These are phyloP conservation scores for Hemileccinum impolitum DNA, from an alignment of 768 basidiomycete species.

Conservation along the genomic window DNA sequence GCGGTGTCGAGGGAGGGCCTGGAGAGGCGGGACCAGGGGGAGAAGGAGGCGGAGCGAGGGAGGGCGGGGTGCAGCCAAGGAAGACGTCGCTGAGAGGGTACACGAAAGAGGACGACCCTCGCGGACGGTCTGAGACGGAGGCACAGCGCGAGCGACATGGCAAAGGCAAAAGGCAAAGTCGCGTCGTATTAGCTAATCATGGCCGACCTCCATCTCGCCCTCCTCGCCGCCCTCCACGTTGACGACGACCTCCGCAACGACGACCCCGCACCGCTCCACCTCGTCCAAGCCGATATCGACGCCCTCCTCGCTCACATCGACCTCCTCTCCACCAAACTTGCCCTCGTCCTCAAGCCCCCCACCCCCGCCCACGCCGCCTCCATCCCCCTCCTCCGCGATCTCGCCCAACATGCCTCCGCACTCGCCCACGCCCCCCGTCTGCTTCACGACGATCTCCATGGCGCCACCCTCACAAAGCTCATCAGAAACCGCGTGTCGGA, in stretches of 20 bases:
- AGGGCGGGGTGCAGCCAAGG: slow-evolving; percentile 22
- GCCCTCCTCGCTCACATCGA: slow-evolving; percentile 59
- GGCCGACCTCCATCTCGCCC: background rate
- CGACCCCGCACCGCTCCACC: slow-evolving; percentile 16
- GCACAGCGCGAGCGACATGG: slow-evolving; percentile 9
- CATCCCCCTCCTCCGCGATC: slow-evolving; percentile 49
- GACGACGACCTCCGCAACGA: background rate
- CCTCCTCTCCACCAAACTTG: slow-evolving; percentile 53
- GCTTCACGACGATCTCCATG: slow-evolving; percentile 41
- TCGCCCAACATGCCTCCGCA: slow-evolving; percentile 45
- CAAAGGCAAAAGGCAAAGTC: too few relatives aligned
- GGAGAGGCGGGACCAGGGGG: slow-evolving; percentile 36
- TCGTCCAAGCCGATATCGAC: slow-evolving; percentile 53
- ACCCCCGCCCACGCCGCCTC: slow-evolving; percentile 51
- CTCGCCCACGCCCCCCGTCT: slow-evolving; percentile 49
- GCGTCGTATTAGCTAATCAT: background rate
- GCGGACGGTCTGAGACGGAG: slow-evolving; percentile 3
- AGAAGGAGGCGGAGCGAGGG: slow-evolving; percentile 26
- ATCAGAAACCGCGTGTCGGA: slow-evolving; percentile 37
- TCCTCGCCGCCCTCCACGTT: slow-evolving; percentile 5
- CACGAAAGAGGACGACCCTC: slow-evolving; percentile 7
- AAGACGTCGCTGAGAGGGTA: slow-evolving; percentile 39
- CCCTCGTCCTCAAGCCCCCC: slow-evolving; percentile 60
- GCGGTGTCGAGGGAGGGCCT: slow-evolving; percentile 53
- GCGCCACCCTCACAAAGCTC: slow-evolving; percentile 46